Base-by-base conservation (phyloP, 2,329 filamentous ascomycete species). In the Pleomassaria siparia region DNA sequence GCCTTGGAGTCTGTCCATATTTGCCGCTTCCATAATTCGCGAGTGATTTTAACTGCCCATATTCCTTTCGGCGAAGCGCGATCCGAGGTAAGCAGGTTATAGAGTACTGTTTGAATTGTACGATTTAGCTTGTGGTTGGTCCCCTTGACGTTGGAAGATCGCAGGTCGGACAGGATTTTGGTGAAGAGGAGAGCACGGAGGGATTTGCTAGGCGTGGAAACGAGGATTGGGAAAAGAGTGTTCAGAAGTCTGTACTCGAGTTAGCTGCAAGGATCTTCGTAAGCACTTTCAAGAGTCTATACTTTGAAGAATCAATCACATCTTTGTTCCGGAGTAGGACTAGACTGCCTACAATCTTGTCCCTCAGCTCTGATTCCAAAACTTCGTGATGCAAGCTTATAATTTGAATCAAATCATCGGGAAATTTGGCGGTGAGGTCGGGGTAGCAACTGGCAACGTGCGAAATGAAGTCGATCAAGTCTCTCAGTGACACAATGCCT, bases 401-500 rank as follows among this genome's bases (percentile, higher is more conserved):
- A 49, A 99, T 87, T 25, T 85, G 80, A 64, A 90, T 90, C 40
- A 99, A 78, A 55, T 96, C 88, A 33, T 85, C 80, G 18, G 91
- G 83, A 58, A 96, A 97, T 9, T 80, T 77, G 43, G 79, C 79
- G 1, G 91, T 91, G 52, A 92, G 81, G 49, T 87, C 82, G 42
- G 89, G 90, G 72, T 95, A 99, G 75, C 90, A 95, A 66, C 96
- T 91, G 67, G 92, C 88, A 52, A 95, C 88, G 73, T 99, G 94
- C 16, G 91, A 86, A 60, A 97, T 86, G 62, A 99, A 88, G 65
- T 97, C 92, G 61, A 99, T 88, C 58, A 96, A 81, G 64, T 97
- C 91, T 62, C 88, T 86, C 60, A 99, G 87, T 11, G 89, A 90
- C 45, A 94, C 84, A 48, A 92, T 79, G 39, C 89, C 89, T 37